A percentile compares a stretch with the other conserved stretches of the same genome.
Evolutionary conservation across 768 basidiomycete species (phyloP).

Genomic region (Rhodocollybia butyracea): DNA sequence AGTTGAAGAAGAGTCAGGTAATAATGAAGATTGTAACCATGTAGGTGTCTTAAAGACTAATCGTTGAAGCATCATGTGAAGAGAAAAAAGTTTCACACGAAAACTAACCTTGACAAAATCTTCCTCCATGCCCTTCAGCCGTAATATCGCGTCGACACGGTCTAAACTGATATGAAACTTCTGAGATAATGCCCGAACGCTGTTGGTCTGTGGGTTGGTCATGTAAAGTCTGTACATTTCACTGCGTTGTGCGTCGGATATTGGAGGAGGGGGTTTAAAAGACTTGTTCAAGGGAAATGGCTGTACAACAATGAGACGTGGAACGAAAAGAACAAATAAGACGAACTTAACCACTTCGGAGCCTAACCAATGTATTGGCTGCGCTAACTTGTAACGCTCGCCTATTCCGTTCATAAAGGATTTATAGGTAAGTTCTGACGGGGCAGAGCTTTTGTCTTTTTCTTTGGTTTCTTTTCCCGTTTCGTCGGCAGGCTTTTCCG

Average conservation of each 20-base stretch:
- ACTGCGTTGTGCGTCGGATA: conserved; percentile 58
- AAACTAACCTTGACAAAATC: conserved; percentile 67
- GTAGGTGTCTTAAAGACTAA: conserved; percentile 90
- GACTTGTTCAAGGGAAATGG: conserved; percentile 85
- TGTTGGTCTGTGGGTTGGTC: conserved; percentile 51
- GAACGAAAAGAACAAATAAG: conserved; percentile 3
- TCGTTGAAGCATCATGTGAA: conserved; percentile 63
- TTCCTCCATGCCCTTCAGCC: conserved; percentile 75
- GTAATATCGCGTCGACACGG: conserved; percentile 79
- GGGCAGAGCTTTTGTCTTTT: conserved; percentile 10
- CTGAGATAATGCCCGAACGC: conserved; percentile 57
- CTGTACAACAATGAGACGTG: conserved; percentile 33
- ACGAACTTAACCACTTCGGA: conserved; percentile 34
- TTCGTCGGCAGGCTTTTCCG: conserved; percentile 17
- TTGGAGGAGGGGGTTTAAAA: conserved; percentile 76
- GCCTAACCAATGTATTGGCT: conserved; percentile 63
- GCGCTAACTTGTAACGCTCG: conserved; percentile 36
- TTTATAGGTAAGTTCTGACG: conserved; percentile 28
- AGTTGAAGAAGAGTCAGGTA: conserved; percentile 8
- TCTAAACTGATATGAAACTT: conserved; percentile 67
- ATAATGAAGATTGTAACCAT: conserved; percentile 58
- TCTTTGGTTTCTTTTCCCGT: conserved; percentile 12
- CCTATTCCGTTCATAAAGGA: conserved; percentile 44
- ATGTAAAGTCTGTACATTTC: conserved; percentile 62
- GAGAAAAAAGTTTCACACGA: conserved; percentile 13